Percentiles rank a stretch among this genome's conserved stretches.
Conservation (phyloP, 1,139 yeast species). For the Lodderomyces parapsilosis region DNA sequence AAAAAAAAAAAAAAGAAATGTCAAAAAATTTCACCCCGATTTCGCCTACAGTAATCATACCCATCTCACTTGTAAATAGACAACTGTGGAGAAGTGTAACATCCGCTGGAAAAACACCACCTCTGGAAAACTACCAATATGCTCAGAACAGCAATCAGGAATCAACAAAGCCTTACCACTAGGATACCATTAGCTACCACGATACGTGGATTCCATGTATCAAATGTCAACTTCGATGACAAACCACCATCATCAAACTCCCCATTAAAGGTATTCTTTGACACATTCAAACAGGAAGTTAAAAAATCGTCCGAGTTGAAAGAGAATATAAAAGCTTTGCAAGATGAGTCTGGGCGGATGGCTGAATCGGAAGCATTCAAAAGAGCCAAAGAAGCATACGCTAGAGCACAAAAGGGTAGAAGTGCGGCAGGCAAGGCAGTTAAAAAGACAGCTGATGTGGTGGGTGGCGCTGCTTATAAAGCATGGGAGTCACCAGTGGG, state of each 20-base stretch:
- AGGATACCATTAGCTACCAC: slow-evolving; percentile 1
- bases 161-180: background rate
- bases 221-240: slow-evolving; percentile 16
- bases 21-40: background rate
- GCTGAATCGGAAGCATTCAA: slow-evolving; percentile 94
- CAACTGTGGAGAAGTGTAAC: background rate
- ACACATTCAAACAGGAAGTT: slow-evolving; percentile 90
- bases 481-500: slow-evolving; percentile 98
- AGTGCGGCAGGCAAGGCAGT: slow-evolving; percentile 84
- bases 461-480: slow-evolving; percentile 82
- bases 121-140: background rate
- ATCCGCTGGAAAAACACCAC: background rate
- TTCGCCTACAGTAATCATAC: background rate
- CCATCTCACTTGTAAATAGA: slow-evolving; percentile 4
- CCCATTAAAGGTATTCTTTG: slow-evolving; percentile 90
- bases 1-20: slow-evolving; percentile 1
- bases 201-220: slow-evolving; percentile 14
- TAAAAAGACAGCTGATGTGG: slow-evolving; percentile 88
- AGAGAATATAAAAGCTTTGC: slow-evolving; percentile 89
- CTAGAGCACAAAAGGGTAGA: slow-evolving; percentile 75
- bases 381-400: slow-evolving; percentile 90
- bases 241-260: slow-evolving; percentile 30
- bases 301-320: slow-evolving; percentile 87
- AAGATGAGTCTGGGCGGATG: slow-evolving; percentile 93
- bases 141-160: slow-evolving; percentile 1